Evolutionary conservation across 345 rosid genomes (phyloP).

Genomic region (Cochlearia excelsa): DNA sequence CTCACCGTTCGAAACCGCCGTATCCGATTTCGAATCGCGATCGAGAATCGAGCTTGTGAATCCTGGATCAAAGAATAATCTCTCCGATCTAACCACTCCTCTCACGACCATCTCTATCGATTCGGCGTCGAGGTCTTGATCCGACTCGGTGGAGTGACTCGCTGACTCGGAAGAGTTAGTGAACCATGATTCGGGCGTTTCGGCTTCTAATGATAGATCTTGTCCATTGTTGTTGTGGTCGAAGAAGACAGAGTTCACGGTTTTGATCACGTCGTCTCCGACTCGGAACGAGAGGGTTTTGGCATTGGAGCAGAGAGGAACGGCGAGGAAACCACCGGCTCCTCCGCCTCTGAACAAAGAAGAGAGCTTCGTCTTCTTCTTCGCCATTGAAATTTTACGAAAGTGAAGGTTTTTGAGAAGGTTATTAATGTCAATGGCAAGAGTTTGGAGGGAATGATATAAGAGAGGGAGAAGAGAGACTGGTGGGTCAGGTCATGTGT

Average conservation of each 20-base stretch:
- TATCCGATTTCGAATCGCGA: not conserved
- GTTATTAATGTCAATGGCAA: conserved; percentile 21
- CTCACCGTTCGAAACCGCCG: not conserved
- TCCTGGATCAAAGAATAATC: conserved; percentile 78
- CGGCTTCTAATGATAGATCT: not conserved
- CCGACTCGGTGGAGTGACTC: conserved; percentile 39
- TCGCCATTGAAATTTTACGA: conserved; percentile 19
- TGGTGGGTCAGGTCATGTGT: conserved; percentile 33
- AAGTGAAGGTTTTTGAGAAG: not conserved
- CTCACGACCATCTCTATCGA: conserved; percentile 57
- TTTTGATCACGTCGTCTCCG: conserved; percentile 58
- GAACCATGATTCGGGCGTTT: conserved; percentile 38
- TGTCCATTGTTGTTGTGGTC: conserved; percentile 23
- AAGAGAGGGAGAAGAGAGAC: conserved; percentile 1
- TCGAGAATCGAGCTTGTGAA: conserved; percentile 63
- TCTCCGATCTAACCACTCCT: conserved; percentile 57
- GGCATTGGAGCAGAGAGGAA: conserved; percentile 76
- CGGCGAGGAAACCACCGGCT: conserved; percentile 34
- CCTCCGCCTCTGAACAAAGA: conserved; percentile 47
- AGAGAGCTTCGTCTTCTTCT: conserved; percentile 48
- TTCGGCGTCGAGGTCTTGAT: conserved; percentile 37
- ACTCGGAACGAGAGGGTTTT: conserved; percentile 68
- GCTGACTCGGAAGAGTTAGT: conserved; percentile 39
- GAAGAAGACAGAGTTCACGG: conserved; percentile 63
- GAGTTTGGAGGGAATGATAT: conserved; percentile 38